A percentile compares a stretch with the other conserved stretches of the same genome.
phyloP scores from a whole-genome alignment of 371 early-diverging fungal species.

The Amoeboradix gromovi region DNA sequence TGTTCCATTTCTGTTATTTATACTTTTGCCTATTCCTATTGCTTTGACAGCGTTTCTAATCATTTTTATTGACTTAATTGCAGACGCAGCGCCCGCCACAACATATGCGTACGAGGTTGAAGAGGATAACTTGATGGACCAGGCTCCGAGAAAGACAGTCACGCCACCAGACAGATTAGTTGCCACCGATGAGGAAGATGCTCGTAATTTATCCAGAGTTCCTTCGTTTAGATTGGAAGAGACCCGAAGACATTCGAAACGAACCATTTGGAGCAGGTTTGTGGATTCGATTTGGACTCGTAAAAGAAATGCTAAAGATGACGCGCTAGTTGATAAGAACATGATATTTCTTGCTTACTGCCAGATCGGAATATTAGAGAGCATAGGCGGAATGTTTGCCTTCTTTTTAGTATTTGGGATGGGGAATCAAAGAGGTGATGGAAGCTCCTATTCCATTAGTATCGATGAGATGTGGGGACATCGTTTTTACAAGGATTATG shows the following conservation, averaged over 20 bases:
- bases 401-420: conserved; percentile 32
- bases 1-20: conserved; percentile 33
- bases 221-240: not conserved
- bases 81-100: conserved; percentile 24
- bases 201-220: not conserved
- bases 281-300: not conserved
- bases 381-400: conserved; percentile 32
- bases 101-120: conserved; percentile 4
- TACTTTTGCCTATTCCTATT: conserved; percentile 26
- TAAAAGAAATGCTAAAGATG: conserved; percentile 7
- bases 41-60: conserved; percentile 32
- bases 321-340: conserved; percentile 51
- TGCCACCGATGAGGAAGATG: not conserved
- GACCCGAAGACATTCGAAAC: not conserved
- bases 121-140: conserved; percentile 2
- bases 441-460: not conserved
- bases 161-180: not conserved
- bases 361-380: conserved; percentile 49
- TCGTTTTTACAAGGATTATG: not conserved
- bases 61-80: conserved; percentile 15
- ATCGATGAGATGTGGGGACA: not conserved
- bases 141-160: conserved; percentile 1
- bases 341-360: conserved; percentile 55
- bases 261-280: not conserved
- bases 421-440: not conserved